phyloP scores from a whole-genome alignment of 306 rosid species.

The Trifolium repens region DNA sequence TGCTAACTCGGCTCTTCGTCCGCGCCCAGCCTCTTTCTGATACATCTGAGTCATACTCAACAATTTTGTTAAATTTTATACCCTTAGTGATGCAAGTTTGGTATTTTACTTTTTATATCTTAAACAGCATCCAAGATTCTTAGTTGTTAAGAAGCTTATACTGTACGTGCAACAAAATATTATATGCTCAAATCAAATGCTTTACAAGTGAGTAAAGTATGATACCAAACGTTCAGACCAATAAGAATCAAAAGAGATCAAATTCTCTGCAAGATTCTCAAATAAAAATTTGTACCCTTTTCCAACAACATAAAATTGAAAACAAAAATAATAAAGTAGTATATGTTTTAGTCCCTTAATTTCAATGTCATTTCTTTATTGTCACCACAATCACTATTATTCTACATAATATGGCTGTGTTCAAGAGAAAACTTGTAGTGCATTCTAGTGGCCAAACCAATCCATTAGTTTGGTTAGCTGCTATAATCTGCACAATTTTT shows the following conservation, averaged over 20 bases:
- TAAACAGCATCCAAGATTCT: constrained; percentile 42
- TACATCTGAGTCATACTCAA: too few species aligned
- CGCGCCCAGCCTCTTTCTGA: too few species aligned
- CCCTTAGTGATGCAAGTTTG: constrained; percentile 57
- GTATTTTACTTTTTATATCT: constrained; percentile 52
- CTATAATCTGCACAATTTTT: constrained; percentile 63
- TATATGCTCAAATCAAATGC: constrained; percentile 43
- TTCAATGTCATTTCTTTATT: constrained; percentile 44
- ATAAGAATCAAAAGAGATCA: constrained; percentile 42
- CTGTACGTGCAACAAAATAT: not conserved
- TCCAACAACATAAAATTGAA: constrained; percentile 24
- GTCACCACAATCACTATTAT: constrained; percentile 10
- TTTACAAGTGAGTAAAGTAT: constrained; percentile 62
- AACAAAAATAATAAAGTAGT: not conserved
- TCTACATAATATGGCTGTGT: constrained; percentile 16
- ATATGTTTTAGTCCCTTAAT: constrained; percentile 25
- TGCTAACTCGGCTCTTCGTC: too few species aligned
- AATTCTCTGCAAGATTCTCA: constrained; percentile 28
- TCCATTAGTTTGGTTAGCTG: constrained; percentile 67
- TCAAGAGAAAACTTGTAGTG: constrained; percentile 23
- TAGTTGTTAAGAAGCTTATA: constrained; percentile 30
- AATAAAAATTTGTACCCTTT: constrained; percentile 1
- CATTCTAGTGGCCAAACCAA: constrained; percentile 49
- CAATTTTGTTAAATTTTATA: not conserved
- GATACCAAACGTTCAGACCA: constrained; percentile 70